Evolutionary conservation across 2,329 filamentous ascomycete species (phyloP), one percentile per base, ranked within the genome.

Genomic region (Pseudonectria foliicola): DNA sequence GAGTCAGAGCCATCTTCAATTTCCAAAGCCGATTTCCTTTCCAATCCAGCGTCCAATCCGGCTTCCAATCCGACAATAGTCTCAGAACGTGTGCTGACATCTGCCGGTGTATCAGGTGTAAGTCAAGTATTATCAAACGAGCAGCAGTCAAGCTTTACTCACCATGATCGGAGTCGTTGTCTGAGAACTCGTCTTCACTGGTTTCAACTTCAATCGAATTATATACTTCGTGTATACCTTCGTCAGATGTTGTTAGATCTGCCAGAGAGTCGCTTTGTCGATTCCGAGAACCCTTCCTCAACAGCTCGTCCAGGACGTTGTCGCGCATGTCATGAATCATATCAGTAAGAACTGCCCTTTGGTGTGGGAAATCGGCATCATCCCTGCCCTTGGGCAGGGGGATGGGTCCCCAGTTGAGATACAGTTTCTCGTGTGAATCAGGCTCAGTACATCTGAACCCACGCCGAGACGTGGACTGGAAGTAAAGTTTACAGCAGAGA

Each of bases 401-500:
- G 3, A 48, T 29, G 1, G 10, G 50, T 5, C 62, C 59, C 67
- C 67, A 71, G 27, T 61, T 64, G 4, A 54, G 31, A 24, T 61
- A 69, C 1, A 60, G 42, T 27, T 65, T 68, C 15, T 60, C 47
- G 31, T 68, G 66, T 0, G 57, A 59, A 11, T 53, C 50, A 0
- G 60, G 61, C 14, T 55, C 48, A 0, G 52, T 52, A 32, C 44
- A 54, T 3, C 7, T 41, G 3, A 21, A 21, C 5, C 18, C 18
- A 8, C 8, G 50, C 53, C 0, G 62, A 62, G 31, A 71, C 66
- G 10, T 62, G 32, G 7, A 21, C 8, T 41, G 48, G 16, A 71
- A 62, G 39, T 71, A 71, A 3, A 67, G 50, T 26, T 54, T 54
- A 45, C 69, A 75, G 33, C 64, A 68, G 38, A 67, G 65, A 35